These are phyloP conservation scores for Scedosporium boydii DNA, from an alignment of 2,329 filamentous ascomycete species.

Conservation along the genomic window DNA sequence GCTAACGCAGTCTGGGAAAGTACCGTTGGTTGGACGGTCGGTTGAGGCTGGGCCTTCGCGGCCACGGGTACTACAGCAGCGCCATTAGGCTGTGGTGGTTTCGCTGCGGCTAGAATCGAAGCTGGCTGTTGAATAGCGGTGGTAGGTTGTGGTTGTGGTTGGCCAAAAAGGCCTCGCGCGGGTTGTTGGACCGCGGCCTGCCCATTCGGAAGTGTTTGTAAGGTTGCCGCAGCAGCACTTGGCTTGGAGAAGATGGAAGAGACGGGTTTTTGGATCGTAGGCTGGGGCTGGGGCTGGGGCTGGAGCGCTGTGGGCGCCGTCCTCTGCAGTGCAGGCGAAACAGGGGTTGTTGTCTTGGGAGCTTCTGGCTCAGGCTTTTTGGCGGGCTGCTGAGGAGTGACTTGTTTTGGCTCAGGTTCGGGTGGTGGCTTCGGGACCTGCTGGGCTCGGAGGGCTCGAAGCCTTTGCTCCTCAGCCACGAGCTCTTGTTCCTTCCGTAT, in stretches of 20 bases:
- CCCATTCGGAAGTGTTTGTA: not conserved
- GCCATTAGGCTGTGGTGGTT: not conserved
- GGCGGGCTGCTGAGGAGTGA: slow-evolving; percentile 8
- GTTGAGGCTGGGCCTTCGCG: not conserved
- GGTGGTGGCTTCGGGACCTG: slow-evolving; percentile 33
- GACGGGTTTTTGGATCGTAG: not conserved
- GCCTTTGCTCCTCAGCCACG: slow-evolving; percentile 35
- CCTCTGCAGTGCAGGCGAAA: slow-evolving; percentile 4
- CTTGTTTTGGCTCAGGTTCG: slow-evolving; percentile 13
- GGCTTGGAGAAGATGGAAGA: not conserved
- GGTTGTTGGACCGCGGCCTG: not conserved
- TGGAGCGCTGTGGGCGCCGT: not conserved
- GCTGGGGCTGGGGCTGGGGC: not conserved
- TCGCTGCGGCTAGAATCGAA: not conserved
- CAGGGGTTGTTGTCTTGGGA: slow-evolving; percentile 11
- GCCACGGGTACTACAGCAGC: not conserved
- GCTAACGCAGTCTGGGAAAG: slow-evolving; percentile 7
- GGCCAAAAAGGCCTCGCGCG: not conserved
- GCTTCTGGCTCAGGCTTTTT: slow-evolving; percentile 6
- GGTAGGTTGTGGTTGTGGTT: not conserved
- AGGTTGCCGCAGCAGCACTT: not conserved
- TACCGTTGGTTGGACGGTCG: not conserved
- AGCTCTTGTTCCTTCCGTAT: slow-evolving; percentile 33
- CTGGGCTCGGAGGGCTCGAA: slow-evolving; percentile 36
- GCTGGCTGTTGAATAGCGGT: slow-evolving; percentile 6